Evolutionary conservation across 805 yeast species (phyloP).

Genomic region (Yamadazyma olivae): DNA sequence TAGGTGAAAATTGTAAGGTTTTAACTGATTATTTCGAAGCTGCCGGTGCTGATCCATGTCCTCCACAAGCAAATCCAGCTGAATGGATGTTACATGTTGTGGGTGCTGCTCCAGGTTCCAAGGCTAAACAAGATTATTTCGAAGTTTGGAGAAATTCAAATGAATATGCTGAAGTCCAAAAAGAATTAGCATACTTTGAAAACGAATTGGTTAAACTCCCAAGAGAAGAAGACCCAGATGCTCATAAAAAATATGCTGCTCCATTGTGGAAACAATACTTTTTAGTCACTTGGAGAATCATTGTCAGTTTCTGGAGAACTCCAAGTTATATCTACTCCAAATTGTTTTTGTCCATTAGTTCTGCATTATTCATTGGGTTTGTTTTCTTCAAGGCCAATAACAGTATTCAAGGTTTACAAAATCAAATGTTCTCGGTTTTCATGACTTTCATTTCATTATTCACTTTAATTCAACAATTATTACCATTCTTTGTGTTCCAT

Average conservation of each 20-base stretch:
- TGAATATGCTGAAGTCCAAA: constrained; percentile 56
- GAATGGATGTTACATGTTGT: constrained; percentile 91
- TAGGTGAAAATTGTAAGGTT: constrained; percentile 59
- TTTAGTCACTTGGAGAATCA: constrained; percentile 27
- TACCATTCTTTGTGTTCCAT: constrained; percentile 42
- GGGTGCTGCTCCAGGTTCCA: constrained; percentile 81
- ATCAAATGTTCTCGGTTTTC: constrained; percentile 56
- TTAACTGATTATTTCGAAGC: constrained; percentile 66
- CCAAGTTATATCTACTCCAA: constrained; percentile 64
- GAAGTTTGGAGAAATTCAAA: constrained; percentile 75
- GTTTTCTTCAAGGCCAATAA: constrained; percentile 61
- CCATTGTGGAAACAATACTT: constrained; percentile 28
- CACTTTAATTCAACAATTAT: constrained; percentile 39
- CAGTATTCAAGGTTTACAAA: constrained; percentile 62
- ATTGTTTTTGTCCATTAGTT: constrained; percentile 48
- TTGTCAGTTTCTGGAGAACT: constrained; percentile 49
- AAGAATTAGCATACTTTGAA: constrained; percentile 65
- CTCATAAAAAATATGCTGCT: constrained; percentile 29
- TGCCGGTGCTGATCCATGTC: constrained; percentile 56
- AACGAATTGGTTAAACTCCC: constrained; percentile 33
- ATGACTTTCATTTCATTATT: constrained; percentile 39
- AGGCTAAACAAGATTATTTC: constrained; percentile 66
- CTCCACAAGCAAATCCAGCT: constrained; percentile 36
- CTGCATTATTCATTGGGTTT: constrained; percentile 70
- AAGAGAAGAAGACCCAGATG: constrained; percentile 21